A percentile compares a stretch with the other conserved stretches of the same genome.
These are phyloP conservation scores for Trichoderma sp. DNA, from an alignment of 2,329 filamentous ascomycete genomes.

Conservation along the genomic window DNA sequence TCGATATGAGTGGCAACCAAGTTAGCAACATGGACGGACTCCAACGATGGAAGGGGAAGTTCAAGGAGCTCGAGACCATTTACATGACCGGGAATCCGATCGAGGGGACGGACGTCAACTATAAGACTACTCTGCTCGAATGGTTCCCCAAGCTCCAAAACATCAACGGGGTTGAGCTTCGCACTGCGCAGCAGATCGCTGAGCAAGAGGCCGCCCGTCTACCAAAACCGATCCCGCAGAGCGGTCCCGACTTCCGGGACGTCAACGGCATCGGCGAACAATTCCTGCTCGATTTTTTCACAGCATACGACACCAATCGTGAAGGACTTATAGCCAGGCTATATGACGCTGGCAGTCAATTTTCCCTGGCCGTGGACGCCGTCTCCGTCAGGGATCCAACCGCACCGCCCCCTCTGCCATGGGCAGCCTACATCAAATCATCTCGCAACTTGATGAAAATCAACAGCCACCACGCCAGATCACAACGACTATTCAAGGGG, in stretches of 20 bases:
- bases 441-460: slow-evolving; percentile 77
- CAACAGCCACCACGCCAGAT: slow-evolving; percentile 55
- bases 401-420: slow-evolving; percentile 50
- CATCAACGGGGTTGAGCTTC: slow-evolving; percentile 71
- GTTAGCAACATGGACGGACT: slow-evolving; percentile 67
- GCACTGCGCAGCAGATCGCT: slow-evolving; percentile 67
- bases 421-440: slow-evolving; percentile 72
- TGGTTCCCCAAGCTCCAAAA: slow-evolving; percentile 82
- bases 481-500: slow-evolving; percentile 64
- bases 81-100: slow-evolving; percentile 77
- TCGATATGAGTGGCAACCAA: slow-evolving; percentile 84
- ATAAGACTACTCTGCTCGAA: slow-evolving; percentile 65
- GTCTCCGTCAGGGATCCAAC: slow-evolving; percentile 48
- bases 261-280: slow-evolving; percentile 70
- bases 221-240: slow-evolving; percentile 59
- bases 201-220: slow-evolving; percentile 48
- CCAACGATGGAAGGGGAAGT: slow-evolving; percentile 74
- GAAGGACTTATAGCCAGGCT: slow-evolving; percentile 59
- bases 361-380: slow-evolving; percentile 72
- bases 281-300: slow-evolving; percentile 73
- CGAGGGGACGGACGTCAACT: slow-evolving; percentile 55
- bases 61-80: slow-evolving; percentile 75
- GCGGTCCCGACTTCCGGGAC: slow-evolving; percentile 69
- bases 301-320: slow-evolving; percentile 70
- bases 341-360: slow-evolving; percentile 73